Conservation (phyloP, 345 rosid genomes). For the Gossypium turneri region DNA sequence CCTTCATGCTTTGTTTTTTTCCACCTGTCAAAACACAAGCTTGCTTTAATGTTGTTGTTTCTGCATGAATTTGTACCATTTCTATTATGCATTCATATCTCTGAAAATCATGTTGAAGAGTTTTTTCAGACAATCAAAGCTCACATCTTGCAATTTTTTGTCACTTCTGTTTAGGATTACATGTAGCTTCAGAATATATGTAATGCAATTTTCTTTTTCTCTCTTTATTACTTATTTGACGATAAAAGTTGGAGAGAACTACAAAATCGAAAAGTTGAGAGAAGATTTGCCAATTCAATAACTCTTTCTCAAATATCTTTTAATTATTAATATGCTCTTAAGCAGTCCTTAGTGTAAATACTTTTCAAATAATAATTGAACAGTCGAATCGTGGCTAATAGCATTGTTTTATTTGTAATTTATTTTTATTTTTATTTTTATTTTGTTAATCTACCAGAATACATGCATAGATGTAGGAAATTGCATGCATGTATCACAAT, state of each 20-base stretch:
- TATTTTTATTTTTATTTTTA: no score
- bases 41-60: not conserved
- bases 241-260: not conserved
- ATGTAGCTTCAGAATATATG: conserved; percentile 4
- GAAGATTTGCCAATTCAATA: not conserved
- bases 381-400: no score
- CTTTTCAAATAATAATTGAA: no score
- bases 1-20: not conserved
- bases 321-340: no score
- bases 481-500: no score
- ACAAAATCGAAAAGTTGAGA: not conserved
- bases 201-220: not conserved
- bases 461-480: no score
- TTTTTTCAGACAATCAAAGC: not conserved
- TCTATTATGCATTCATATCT: not conserved
- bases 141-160: not conserved
- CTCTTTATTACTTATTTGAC: not conserved
- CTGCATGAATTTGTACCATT: conserved; percentile 4
- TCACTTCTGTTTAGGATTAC: conserved; percentile 4
- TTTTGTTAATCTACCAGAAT: no score
- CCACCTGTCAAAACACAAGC: conserved; percentile 15
- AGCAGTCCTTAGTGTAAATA: no score
- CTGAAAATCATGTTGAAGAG: not conserved
- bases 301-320: not conserved
- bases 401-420: no score